A percentile compares a stretch with the other conserved stretches of the same genome.
phyloP scores from a whole-genome alignment of 2,329 filamentous ascomycete genomes.

The Aspergillus proliferans region DNA sequence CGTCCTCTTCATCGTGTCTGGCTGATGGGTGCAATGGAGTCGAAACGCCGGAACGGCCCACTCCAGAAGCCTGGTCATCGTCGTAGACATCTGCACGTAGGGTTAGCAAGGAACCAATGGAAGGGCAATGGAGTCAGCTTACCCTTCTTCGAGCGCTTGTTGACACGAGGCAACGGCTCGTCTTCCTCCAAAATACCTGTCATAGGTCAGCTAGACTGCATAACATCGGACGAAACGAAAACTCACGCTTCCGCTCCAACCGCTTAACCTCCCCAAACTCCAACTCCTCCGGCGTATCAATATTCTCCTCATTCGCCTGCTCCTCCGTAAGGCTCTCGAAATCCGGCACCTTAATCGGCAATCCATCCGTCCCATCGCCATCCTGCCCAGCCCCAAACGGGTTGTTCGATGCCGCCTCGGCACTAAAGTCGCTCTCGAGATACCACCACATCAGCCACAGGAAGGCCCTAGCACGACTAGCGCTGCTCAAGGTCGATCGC shows the following conservation, averaged over 20 bases:
- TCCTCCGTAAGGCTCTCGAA: slow-evolving; percentile 45
- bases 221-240: not conserved
- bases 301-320: slow-evolving; percentile 46
- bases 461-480: slow-evolving; percentile 78
- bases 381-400: slow-evolving; percentile 64
- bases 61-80: slow-evolving; percentile 29
- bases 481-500: slow-evolving; percentile 74
- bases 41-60: slow-evolving; percentile 23
- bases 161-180: slow-evolving; percentile 37
- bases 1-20: slow-evolving; percentile 36
- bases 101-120: slow-evolving; percentile 4
- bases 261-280: slow-evolving; percentile 45
- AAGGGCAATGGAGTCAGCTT: slow-evolving; percentile 4
- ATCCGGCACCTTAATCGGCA: slow-evolving; percentile 43
- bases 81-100: slow-evolving; percentile 23
- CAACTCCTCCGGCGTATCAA: slow-evolving; percentile 44
- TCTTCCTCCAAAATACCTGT: slow-evolving; percentile 45
- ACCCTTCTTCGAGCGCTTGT: slow-evolving; percentile 43
- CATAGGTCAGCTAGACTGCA: slow-evolving; percentile 7
- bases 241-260: slow-evolving; percentile 42
- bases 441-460: slow-evolving; percentile 99
- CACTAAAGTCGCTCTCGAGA: slow-evolving; percentile 87
- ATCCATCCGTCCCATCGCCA: slow-evolving; percentile 36
- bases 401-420: slow-evolving; percentile 80
- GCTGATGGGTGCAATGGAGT: slow-evolving; percentile 33